These are phyloP conservation scores for Fusarium domesticum DNA, from an alignment of 2,329 filamentous ascomycete genomes.

Conservation along the genomic window DNA sequence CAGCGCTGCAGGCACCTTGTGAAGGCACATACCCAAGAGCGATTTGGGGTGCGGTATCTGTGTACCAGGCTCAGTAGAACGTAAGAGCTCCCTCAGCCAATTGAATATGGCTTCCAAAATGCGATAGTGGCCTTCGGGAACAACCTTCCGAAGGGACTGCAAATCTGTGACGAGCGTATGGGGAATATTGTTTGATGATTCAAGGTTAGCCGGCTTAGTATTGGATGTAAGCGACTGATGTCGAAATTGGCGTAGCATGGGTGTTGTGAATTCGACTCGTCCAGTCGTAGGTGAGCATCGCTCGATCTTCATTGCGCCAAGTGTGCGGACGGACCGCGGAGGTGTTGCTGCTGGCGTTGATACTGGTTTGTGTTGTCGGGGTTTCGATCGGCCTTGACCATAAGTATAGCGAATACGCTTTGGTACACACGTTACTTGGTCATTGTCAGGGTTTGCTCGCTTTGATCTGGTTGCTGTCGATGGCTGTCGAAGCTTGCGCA, in stretches of 20 bases:
- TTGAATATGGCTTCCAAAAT: slow-evolving; percentile 35
- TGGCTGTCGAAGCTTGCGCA: slow-evolving; percentile 35
- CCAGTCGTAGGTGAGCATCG: slow-evolving; percentile 25
- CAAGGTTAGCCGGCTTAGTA: slow-evolving; percentile 1
- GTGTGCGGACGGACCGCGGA: slow-evolving; percentile 27
- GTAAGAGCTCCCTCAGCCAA: slow-evolving; percentile 32
- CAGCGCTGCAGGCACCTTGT: slow-evolving; percentile 30
- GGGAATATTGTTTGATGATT: slow-evolving; percentile 1
- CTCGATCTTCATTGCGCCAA: slow-evolving; percentile 31
- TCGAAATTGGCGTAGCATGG: slow-evolving; percentile 29
- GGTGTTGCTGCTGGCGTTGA: slow-evolving; percentile 20
- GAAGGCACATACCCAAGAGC: slow-evolving; percentile 38
- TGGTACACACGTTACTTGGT: slow-evolving; percentile 2
- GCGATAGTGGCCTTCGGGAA: slow-evolving; percentile 26
- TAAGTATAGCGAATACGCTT: slow-evolving; percentile 35
- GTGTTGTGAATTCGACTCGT: slow-evolving; percentile 31
- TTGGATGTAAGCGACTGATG: slow-evolving; percentile 13
- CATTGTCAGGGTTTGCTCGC: slow-evolving; percentile 12
- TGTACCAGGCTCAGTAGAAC: slow-evolving; percentile 23
- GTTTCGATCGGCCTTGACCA: slow-evolving; percentile 18
- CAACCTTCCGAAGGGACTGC: slow-evolving; percentile 22
- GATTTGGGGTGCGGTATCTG: slow-evolving; percentile 30
- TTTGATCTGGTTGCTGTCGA: slow-evolving; percentile 17
- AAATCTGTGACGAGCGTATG: slow-evolving; percentile 21
- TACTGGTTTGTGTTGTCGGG: slow-evolving; percentile 3